phyloP scores from a whole-genome alignment of 1,284 basidiomycete species.

The Boletus smithii region DNA sequence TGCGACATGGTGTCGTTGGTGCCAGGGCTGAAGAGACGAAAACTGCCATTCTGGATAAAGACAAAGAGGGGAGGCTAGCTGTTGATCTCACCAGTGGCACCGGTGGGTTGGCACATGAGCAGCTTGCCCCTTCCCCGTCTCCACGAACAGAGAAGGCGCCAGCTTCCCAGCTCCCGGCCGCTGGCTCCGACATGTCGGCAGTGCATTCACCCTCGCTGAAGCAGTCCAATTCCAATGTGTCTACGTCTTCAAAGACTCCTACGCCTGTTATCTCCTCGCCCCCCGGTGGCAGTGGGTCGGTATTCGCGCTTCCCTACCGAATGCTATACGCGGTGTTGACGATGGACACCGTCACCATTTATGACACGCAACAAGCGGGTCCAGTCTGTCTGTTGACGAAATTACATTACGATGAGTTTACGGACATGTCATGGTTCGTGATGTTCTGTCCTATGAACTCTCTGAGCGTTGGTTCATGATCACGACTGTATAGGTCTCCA shows the following conservation, averaged over 20 bases:
- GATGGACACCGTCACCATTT: conserved; percentile 93
- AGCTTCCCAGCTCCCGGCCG: conserved; percentile 33
- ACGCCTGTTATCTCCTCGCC: conserved; percentile 37
- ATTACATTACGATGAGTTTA: conserved; percentile 96
- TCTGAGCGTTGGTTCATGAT: conserved; percentile 6
- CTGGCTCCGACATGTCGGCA: conserved; percentile 17
- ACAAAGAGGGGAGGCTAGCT: conserved; percentile 61
- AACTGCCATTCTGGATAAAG: conserved; percentile 60
- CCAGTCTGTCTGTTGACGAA: conserved; percentile 93
- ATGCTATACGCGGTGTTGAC: conserved; percentile 97
- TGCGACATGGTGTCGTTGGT: conserved; percentile 61
- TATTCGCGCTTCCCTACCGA: conserved; percentile 90
- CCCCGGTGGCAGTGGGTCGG: conserved; percentile 41
- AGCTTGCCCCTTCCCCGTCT: conserved; percentile 8
- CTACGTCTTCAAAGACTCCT: conserved; percentile 44
- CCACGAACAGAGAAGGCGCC: conserved; percentile 34
- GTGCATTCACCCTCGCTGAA: conserved; percentile 51
- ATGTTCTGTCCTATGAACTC: not conserved
- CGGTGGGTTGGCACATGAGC: conserved; percentile 14
- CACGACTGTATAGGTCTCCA: conserved; percentile 66
- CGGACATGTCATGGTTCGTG: conserved; percentile 91
- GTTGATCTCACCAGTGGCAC: conserved; percentile 53
- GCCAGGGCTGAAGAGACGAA: conserved; percentile 42
- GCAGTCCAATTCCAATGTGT: conserved; percentile 53
- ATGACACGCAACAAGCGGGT: conserved; percentile 95